phyloP scores from a whole-genome alignment of 768 basidiomycete genomes.

The Rhodotorula toruloides region DNA sequence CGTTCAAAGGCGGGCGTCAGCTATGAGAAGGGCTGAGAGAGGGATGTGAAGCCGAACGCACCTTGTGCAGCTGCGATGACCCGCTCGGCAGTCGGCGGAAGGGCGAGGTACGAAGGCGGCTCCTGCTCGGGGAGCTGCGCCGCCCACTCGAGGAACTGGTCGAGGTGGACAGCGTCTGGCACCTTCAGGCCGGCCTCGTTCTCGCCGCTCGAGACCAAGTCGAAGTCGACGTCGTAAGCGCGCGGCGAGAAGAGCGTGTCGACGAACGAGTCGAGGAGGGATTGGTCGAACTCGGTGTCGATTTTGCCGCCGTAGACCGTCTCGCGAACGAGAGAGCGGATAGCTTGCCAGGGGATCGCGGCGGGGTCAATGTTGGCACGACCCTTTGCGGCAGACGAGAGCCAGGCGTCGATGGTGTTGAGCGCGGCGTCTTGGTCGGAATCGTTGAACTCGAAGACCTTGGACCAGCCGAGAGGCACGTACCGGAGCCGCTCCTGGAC shows the following conservation, averaged over 20 bases:
- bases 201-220: conserved; percentile 61
- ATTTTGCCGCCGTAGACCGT: conserved; percentile 83
- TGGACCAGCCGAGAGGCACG: conserved; percentile 93
- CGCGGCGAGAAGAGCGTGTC: conserved; percentile 77
- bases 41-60: no score
- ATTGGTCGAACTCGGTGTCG: conserved; percentile 92
- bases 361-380: conserved; percentile 87
- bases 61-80: conserved; percentile 65
- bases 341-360: conserved; percentile 87
- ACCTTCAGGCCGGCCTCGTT: conserved; percentile 59
- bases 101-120: conserved; percentile 78
- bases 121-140: conserved; percentile 77
- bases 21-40: background rate
- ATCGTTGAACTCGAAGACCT: conserved; percentile 97
- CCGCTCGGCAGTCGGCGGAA: conserved; percentile 85
- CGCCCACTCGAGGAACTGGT: conserved; percentile 87
- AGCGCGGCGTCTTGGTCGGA: conserved; percentile 93
- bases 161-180: conserved; percentile 88
- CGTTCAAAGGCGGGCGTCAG: background rate
- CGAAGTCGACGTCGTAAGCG: conserved; percentile 91
- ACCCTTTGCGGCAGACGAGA: conserved; percentile 72
- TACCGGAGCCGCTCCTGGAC: conserved; percentile 95
- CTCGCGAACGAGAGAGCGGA: conserved; percentile 89
- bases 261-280: conserved; percentile 86
- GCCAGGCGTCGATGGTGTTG: conserved; percentile 85